Conservation (phyloP, 2,329 filamentous ascomycete species). For the Lachnellula cervina region DNA sequence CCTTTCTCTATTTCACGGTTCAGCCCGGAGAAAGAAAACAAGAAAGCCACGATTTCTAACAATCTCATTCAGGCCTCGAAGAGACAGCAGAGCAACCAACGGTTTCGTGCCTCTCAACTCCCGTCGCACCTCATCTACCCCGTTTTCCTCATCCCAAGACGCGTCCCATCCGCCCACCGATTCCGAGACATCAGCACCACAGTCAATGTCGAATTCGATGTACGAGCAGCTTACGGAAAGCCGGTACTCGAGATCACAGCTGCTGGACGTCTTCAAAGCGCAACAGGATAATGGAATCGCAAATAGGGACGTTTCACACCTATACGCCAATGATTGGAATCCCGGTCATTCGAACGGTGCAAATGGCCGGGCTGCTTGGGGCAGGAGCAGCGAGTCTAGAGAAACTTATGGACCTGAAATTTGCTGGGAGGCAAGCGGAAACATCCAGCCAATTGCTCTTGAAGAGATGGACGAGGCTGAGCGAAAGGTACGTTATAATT, state of each 20-base stretch:
- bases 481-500: slow-evolving; percentile 46
- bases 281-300: slow-evolving; percentile 46
- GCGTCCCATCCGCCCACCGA: slow-evolving; percentile 15
- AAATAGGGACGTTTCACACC: slow-evolving; percentile 56
- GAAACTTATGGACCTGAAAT: slow-evolving; percentile 79
- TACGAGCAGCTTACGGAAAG: slow-evolving; percentile 36
- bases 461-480: slow-evolving; percentile 62
- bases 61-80: slow-evolving; percentile 46
- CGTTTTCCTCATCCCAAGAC: slow-evolving; percentile 37
- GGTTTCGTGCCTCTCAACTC: slow-evolving; percentile 54
- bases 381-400: slow-evolving; percentile 70
- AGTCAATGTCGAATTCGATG: slow-evolving; percentile 36
- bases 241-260: slow-evolving; percentile 44
- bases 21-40: too few relatives aligned
- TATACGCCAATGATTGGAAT: slow-evolving; percentile 76
- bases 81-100: slow-evolving; percentile 53
- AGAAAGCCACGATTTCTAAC: background rate
- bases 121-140: slow-evolving; percentile 58
- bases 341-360: slow-evolving; percentile 64
- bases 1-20: background rate
- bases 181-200: slow-evolving; percentile 19
- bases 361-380: slow-evolving; percentile 61
- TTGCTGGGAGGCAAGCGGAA: slow-evolving; percentile 79
- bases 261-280: slow-evolving; percentile 67
- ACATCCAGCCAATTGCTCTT: slow-evolving; percentile 65